phyloP scores from a whole-genome alignment of 306 rosid species.

The Casuarina equisetifolia region DNA sequence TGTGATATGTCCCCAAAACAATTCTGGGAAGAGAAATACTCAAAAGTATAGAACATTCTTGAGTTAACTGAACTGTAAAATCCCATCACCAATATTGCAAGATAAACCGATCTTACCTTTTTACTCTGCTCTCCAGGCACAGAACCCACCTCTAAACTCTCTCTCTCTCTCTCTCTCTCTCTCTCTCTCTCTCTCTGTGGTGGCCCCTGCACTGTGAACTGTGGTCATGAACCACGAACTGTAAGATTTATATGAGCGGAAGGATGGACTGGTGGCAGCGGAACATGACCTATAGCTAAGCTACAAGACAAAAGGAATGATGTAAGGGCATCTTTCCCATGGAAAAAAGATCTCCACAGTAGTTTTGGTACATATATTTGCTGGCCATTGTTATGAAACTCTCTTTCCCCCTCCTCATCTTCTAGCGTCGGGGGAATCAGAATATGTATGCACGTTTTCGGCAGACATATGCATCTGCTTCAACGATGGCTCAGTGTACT shows the following conservation, averaged over 20 bases:
- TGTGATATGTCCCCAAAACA: not conserved
- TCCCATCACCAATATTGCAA: not conserved
- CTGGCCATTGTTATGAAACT: constrained; percentile 23
- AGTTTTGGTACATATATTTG: constrained; percentile 33
- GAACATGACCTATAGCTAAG: constrained; percentile 22
- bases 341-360: constrained; percentile 29
- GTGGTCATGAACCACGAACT: constrained; percentile 8
- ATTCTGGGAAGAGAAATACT: not conserved
- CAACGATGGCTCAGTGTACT: not conserved
- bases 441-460: constrained; percentile 12
- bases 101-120: constrained; percentile 23
- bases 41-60: not conserved
- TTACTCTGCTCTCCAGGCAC: constrained; percentile 23
- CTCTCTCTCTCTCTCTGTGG: constrained; percentile 12
- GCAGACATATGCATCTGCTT: not conserved
- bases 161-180: constrained; percentile 8
- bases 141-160: not conserved
- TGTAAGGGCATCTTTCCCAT: constrained; percentile 32
- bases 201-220: constrained; percentile 18
- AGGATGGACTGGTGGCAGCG: constrained; percentile 9
- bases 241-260: constrained; percentile 16
- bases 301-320: constrained; percentile 25
- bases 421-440: constrained; percentile 32
- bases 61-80: constrained; percentile 18
- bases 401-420: constrained; percentile 3